These are phyloP conservation scores for Pseudomonodictys pantanalensis DNA, from an alignment of 495 filamentous ascomycete genomes.

Conservation along the genomic window DNA sequence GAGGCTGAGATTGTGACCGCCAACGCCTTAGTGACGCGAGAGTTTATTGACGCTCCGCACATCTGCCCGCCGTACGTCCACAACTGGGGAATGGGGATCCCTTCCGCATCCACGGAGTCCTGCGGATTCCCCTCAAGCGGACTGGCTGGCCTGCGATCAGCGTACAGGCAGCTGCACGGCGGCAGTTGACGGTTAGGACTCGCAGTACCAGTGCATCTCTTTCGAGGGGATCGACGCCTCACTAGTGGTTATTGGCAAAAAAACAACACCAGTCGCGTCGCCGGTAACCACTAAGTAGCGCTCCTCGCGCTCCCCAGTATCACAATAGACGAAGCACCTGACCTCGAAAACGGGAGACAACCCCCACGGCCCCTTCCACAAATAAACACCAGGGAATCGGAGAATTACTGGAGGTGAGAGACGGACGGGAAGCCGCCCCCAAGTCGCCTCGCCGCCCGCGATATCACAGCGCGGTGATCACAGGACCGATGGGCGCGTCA, in stretches of 20 bases:
- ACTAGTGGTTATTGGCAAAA: too few species aligned
- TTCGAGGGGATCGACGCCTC: too few species aligned
- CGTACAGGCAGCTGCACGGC: slow-evolving; percentile 24
- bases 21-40: too few species aligned
- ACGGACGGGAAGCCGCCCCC: not conserved
- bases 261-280: too few species aligned
- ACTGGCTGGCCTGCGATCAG: slow-evolving; percentile 24
- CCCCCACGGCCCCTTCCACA: too few species aligned
- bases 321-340: slow-evolving; percentile 27
- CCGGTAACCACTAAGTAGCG: too few species aligned
- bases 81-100: slow-evolving; percentile 1
- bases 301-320: too few species aligned
- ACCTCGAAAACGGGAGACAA: too few species aligned
- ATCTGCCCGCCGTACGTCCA: slow-evolving; percentile 6
- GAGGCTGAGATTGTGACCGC: too few species aligned
- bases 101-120: slow-evolving; percentile 13
- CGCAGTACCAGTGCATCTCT: too few species aligned
- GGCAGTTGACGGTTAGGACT: slow-evolving; percentile 27
- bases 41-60: too few species aligned
- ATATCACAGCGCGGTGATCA: slow-evolving; percentile 33
- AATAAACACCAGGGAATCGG: slow-evolving; percentile 14
- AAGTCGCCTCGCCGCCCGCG: slow-evolving; percentile 8
- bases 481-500: slow-evolving; percentile 22
- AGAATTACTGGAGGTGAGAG: slow-evolving; percentile 30
- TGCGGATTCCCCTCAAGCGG: too few species aligned